A percentile compares a stretch with the other conserved stretches of the same genome.
These are phyloP conservation scores for Mitragyna speciosa DNA, from an alignment of 257 asterid genomes.

Conservation along the genomic window DNA sequence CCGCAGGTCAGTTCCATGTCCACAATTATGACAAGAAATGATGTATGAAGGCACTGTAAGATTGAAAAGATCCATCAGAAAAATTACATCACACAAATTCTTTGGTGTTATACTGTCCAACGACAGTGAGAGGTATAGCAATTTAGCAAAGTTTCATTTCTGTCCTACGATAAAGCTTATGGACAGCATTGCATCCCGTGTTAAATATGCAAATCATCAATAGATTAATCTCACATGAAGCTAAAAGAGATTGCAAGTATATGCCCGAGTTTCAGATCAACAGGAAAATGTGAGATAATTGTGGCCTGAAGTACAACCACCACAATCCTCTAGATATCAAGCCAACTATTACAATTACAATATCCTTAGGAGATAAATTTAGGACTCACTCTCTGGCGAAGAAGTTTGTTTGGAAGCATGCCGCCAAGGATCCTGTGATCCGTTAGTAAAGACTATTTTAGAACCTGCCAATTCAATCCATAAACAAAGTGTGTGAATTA, in stretches of 20 bases:
- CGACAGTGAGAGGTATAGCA: background rate
- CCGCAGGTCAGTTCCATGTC: slow-evolving; percentile 92
- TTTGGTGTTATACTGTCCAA: background rate
- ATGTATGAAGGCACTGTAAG: slow-evolving; percentile 86
- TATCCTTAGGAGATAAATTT: background rate
- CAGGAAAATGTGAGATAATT: background rate
- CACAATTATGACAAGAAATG: slow-evolving; percentile 84
- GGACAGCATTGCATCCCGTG: background rate
- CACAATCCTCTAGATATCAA: background rate
- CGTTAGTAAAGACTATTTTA: slow-evolving; percentile 81
- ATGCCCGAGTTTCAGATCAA: too few relatives aligned
- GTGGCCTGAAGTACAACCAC: background rate
- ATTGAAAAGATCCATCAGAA: slow-evolving; percentile 21
- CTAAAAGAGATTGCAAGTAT: background rate
- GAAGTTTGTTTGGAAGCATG: slow-evolving; percentile 93
- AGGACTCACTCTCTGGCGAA: slow-evolving; percentile 69
- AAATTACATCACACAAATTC: background rate
- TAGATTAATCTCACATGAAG: background rate
- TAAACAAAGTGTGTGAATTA: background rate
- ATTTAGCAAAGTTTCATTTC: background rate
- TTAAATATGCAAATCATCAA: background rate
- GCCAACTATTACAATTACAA: background rate
- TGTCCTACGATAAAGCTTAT: too few relatives aligned
- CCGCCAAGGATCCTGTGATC: slow-evolving; percentile 99
- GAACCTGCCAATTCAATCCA: slow-evolving; percentile 58